Conservation (phyloP, 768 basidiomycete genomes). For the Lactarius indigo region DNA sequence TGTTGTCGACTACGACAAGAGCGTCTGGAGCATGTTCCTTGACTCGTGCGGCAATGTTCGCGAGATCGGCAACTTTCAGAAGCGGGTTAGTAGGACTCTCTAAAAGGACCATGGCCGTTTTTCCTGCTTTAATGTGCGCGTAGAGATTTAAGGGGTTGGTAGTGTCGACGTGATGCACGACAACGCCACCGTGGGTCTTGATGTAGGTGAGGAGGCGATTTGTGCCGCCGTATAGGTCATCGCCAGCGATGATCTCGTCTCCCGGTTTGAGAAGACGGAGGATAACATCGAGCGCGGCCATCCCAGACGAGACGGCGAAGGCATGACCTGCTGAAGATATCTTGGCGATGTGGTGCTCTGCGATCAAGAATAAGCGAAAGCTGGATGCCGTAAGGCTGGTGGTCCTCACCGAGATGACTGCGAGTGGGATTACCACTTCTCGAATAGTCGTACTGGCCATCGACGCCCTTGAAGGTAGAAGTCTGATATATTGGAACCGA, state of each 20-base stretch:
- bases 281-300: constrained; percentile 97
- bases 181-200: constrained; percentile 80
- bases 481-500: constrained; percentile 98
- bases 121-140: constrained; percentile 61
- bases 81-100: constrained; percentile 98
- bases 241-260: constrained; percentile 93
- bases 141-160: constrained; percentile 65
- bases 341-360: constrained; percentile 97
- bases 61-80: constrained; percentile 90
- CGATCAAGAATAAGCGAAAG: neutral
- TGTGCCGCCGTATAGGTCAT: constrained; percentile 97
- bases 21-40: constrained; percentile 80
- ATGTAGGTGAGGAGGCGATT: constrained; percentile 92
- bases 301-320: constrained; percentile 92
- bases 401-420: constrained; percentile 80
- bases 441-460: constrained; percentile 88
- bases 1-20: constrained; percentile 90
- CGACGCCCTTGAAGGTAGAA: constrained; percentile 94
- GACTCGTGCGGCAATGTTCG: constrained; percentile 75
- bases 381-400: neutral
- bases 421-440: constrained; percentile 96
- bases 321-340: constrained; percentile 91
- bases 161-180: constrained; percentile 91
- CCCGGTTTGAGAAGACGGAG: constrained; percentile 91
- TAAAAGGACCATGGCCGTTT: constrained; percentile 91